Percentiles rank a stretch among this genome's conserved stretches.
These are phyloP conservation scores for Rhodomyrtus psidioides DNA, from an alignment of 441 rosid genomes.

Conservation along the genomic window DNA sequence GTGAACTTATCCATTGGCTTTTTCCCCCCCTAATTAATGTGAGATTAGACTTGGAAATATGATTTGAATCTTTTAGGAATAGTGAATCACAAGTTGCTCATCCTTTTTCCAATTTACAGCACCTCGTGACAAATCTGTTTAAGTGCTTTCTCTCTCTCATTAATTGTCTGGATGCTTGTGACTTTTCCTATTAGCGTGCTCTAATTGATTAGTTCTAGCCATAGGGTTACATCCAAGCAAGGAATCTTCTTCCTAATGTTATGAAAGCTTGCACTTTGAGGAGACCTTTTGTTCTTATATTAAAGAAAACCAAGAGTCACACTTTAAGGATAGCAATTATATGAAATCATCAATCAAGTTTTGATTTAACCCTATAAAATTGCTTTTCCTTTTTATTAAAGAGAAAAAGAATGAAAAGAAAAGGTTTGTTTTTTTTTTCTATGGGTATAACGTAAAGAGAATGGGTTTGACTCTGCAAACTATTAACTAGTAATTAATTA, in stretches of 20 bases:
- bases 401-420: too few species aligned
- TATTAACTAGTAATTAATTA: too few species aligned
- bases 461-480: too few species aligned
- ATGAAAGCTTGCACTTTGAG: neutral
- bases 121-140: neutral
- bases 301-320: too few species aligned
- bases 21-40: neutral
- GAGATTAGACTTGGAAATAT: neutral
- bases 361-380: too few species aligned
- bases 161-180: too few species aligned
- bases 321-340: too few species aligned
- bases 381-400: too few species aligned
- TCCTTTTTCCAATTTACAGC: neutral
- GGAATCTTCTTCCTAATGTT: neutral
- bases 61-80: neutral
- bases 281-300: neutral
- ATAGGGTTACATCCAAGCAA: neutral
- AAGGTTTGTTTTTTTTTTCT: too few species aligned
- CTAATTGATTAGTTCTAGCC: neutral
- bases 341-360: too few species aligned
- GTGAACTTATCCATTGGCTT: neutral
- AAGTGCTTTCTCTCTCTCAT: neutral
- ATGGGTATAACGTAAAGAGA: too few species aligned
- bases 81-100: neutral
- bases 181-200: too few species aligned